Conservation (phyloP, 495 filamentous ascomycete species). For the Penicillium odoratum region DNA sequence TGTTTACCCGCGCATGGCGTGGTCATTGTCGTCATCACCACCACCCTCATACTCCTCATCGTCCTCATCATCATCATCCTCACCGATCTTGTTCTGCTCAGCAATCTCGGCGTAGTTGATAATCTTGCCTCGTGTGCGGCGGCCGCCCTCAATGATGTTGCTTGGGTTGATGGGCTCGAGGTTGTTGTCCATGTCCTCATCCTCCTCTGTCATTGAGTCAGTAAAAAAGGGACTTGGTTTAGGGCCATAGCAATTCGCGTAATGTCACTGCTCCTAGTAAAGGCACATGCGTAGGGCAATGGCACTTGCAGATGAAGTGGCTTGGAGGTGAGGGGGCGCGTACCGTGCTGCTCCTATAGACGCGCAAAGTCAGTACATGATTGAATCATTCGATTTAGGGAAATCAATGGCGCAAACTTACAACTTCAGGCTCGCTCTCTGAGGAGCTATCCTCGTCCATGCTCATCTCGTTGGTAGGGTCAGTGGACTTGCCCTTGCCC, state of each 20-base stretch:
- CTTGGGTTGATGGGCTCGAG: conserved; percentile 85
- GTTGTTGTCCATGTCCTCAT: conserved; percentile 78
- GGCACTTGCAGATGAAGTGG: not conserved
- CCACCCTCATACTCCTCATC: conserved; percentile 58
- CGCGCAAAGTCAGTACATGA: conserved; percentile 9
- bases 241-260: not conserved
- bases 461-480: conserved; percentile 53
- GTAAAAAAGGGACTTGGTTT: not conserved
- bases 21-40: conserved; percentile 34
- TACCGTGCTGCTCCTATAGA: conserved; percentile 43
- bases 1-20: conserved; percentile 48
- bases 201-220: conserved; percentile 42
- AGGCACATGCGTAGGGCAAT: not conserved
- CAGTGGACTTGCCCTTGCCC: conserved; percentile 65
- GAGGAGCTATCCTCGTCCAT: conserved; percentile 70
- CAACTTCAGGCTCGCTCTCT: conserved; percentile 66
- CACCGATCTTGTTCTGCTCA: conserved; percentile 57
- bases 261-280: not conserved
- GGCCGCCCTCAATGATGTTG: conserved; percentile 78
- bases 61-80: conserved; percentile 76
- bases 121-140: conserved; percentile 80
- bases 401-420: conserved; percentile 32
- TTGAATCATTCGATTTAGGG: not conserved
- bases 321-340: conserved; percentile 1
- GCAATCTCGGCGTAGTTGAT: conserved; percentile 84